phyloP scores from a whole-genome alignment of 2,329 filamentous ascomycete species.

The Aspergillus brasiliensis region DNA sequence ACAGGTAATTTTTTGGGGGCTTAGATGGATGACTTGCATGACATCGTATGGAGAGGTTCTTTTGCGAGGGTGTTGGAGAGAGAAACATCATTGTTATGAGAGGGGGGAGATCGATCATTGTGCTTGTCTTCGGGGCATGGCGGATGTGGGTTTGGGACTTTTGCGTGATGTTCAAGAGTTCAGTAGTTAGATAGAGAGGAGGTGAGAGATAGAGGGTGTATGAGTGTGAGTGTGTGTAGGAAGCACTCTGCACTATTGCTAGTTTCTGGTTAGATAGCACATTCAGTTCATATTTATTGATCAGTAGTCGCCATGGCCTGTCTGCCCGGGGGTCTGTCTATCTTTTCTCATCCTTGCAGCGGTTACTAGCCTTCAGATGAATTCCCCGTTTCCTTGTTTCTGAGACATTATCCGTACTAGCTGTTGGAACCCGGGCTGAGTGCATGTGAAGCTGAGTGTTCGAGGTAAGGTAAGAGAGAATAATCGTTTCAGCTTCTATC shows the following conservation, averaged over 20 bases:
- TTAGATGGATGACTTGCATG: neutral
- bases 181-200: too few relatives aligned
- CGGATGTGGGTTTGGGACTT: constrained; percentile 2
- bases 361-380: neutral
- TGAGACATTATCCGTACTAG: too few relatives aligned
- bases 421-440: too few relatives aligned
- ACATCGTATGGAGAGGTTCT: neutral
- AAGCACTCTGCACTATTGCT: neutral
- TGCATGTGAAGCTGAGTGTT: neutral
- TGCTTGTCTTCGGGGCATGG: neutral
- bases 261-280: neutral
- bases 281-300: neutral
- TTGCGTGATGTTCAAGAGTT: neutral
- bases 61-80: neutral
- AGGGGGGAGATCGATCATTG: neutral
- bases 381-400: neutral
- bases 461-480: neutral
- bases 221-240: too few relatives aligned
- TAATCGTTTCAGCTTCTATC: constrained; percentile 9
- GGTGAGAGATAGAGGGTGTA: too few relatives aligned
- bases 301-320: neutral
- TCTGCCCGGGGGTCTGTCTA: neutral
- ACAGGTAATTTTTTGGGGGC: neutral
- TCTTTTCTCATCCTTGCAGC: neutral
- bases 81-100: neutral